Conservation (phyloP, 352 stramenopile genomes). For the Phytophthora sp. region DNA sequence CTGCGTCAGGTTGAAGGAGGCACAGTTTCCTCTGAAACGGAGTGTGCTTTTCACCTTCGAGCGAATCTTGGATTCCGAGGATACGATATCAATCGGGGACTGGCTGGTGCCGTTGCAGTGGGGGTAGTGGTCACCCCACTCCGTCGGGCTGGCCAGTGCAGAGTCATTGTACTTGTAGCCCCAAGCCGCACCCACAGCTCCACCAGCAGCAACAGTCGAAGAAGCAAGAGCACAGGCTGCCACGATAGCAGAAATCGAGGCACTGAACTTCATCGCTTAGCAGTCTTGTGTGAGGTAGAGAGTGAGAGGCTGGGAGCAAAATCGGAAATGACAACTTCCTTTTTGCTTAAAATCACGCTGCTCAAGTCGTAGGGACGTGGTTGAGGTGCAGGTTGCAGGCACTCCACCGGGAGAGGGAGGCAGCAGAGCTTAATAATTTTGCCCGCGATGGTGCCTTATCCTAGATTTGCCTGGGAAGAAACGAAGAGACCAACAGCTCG, state of each 20-base stretch:
- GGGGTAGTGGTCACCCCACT: slow-evolving; percentile 15
- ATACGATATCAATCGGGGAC: slow-evolving; percentile 40
- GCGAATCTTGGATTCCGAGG: neutral
- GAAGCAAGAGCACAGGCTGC: neutral
- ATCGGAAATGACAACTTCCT: slow-evolving; percentile 12
- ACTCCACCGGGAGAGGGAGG: neutral
- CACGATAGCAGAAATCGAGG: slow-evolving; percentile 5
- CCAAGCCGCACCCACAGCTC: slow-evolving; percentile 10
- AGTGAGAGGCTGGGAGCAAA: neutral
- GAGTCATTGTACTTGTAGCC: slow-evolving; percentile 10
- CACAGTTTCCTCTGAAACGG: slow-evolving; percentile 23
- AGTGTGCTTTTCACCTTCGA: slow-evolving; percentile 9
- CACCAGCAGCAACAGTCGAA: slow-evolving; percentile 10
- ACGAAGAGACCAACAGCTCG: too few relatives aligned
- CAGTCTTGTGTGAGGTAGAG: too few relatives aligned
- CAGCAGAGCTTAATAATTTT: neutral
- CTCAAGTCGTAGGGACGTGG: neutral
- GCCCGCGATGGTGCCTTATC: neutral
- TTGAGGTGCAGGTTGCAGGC: neutral
- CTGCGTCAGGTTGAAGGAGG: slow-evolving; percentile 26
- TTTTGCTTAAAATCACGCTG: slow-evolving; percentile 2
- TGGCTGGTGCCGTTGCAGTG: slow-evolving; percentile 17
- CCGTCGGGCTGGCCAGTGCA: neutral
- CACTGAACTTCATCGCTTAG: slow-evolving; percentile 24
- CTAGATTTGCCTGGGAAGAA: neutral